phyloP scores from a whole-genome alignment of 805 yeast species.

The Phaffomyces antillensis region DNA sequence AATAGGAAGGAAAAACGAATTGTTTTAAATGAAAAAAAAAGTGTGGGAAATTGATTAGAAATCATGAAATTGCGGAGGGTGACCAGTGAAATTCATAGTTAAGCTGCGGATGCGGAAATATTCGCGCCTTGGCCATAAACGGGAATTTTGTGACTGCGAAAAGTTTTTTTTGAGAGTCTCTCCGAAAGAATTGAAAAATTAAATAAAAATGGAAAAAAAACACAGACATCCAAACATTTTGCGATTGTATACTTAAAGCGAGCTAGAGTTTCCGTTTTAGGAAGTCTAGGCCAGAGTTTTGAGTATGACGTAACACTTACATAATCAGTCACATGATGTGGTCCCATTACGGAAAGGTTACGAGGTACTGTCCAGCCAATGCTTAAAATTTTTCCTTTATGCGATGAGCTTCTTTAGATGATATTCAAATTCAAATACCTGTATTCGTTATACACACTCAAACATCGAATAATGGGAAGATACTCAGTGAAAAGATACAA shows the following conservation, averaged over 20 bases:
- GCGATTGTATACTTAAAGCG: not conserved
- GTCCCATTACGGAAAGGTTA: too few relatives aligned
- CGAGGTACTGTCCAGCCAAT: too few relatives aligned
- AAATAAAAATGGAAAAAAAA: too few relatives aligned
- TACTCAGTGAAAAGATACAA: slow-evolving; percentile 81
- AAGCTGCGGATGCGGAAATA: not conserved
- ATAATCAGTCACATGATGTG: not conserved
- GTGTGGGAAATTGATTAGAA: slow-evolving; percentile 2
- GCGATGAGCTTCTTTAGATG: slow-evolving; percentile 6
- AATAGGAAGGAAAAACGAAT: too few relatives aligned
- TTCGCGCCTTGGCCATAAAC: too few relatives aligned
- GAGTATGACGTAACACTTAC: not conserved
- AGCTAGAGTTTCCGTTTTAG: not conserved
- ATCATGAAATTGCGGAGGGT: slow-evolving; percentile 5
- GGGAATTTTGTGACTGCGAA: slow-evolving; percentile 5
- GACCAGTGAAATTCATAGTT: not conserved
- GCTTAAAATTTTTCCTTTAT: slow-evolving; percentile 1
- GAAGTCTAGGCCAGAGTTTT: not conserved
- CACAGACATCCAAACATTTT: not conserved
- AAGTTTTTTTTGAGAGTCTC: too few relatives aligned
- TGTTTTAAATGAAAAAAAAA: too few relatives aligned
- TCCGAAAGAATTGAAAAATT: too few relatives aligned
- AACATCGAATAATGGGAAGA: slow-evolving; percentile 60
- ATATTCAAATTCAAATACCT: too few relatives aligned
- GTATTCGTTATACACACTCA: too few relatives aligned